phyloP scores from a whole-genome alignment of 768 basidiomycete genomes.

The Mycena chlorophos region DNA sequence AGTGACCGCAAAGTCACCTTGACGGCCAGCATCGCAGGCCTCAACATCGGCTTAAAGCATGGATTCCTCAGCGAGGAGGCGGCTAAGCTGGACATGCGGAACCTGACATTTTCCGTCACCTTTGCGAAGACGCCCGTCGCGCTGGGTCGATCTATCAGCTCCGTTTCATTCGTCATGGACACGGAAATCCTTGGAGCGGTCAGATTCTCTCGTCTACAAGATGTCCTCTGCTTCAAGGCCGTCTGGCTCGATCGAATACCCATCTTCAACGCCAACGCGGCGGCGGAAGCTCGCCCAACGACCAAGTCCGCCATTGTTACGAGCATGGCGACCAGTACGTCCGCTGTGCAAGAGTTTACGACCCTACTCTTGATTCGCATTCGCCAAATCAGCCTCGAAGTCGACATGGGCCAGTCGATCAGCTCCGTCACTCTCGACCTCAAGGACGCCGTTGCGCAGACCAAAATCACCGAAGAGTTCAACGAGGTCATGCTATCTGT shows the following conservation, averaged over 20 bases:
- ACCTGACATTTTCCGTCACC: slow-evolving; percentile 75
- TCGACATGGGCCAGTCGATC: slow-evolving; percentile 87
- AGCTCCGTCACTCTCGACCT: slow-evolving; percentile 68
- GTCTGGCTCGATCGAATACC: slow-evolving; percentile 92
- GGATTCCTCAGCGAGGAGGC: slow-evolving; percentile 84
- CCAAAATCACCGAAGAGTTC: slow-evolving; percentile 58
- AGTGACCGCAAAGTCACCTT: slow-evolving; percentile 71
- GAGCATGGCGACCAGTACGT: slow-evolving; percentile 18
- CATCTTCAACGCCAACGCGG: slow-evolving; percentile 50
- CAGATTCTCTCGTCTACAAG: slow-evolving; percentile 84
- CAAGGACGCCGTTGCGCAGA: slow-evolving; percentile 61
- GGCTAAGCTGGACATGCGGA: slow-evolving; percentile 75
- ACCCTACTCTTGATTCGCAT: slow-evolving; percentile 70
- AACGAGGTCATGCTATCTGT: slow-evolving; percentile 70
- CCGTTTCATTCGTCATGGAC: slow-evolving; percentile 76
- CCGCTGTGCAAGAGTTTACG: slow-evolving; percentile 47
- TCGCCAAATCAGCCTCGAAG: slow-evolving; percentile 68
- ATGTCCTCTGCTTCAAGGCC: slow-evolving; percentile 92
- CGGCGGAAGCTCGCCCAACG: slow-evolving; percentile 27
- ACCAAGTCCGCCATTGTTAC: slow-evolving; percentile 21
- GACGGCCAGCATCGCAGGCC: slow-evolving; percentile 76
- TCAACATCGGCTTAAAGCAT: slow-evolving; percentile 80
- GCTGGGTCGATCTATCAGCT: slow-evolving; percentile 41
- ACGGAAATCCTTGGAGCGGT: slow-evolving; percentile 81
- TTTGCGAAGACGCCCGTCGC: slow-evolving; percentile 55